phyloP scores from a whole-genome alignment of 148 eudicot genomes.

The Polygonum aviculare region DNA sequence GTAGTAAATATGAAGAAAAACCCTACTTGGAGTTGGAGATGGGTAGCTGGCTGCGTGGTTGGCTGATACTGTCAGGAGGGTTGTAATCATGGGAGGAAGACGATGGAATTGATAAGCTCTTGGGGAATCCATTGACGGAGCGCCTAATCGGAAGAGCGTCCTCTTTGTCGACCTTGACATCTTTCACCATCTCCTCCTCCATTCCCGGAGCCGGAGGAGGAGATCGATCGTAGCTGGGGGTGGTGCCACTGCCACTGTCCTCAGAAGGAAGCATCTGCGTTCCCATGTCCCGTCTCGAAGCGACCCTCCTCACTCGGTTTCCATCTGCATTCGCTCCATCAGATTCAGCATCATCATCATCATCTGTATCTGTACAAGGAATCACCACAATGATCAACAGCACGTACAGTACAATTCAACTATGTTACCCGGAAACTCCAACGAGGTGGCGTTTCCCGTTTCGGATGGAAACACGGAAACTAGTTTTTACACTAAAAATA shows the following conservation, averaged over 20 bases:
- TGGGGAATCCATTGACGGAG: not conserved
- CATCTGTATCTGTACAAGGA: too few species aligned
- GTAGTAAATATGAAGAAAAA: not conserved
- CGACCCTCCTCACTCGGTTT: slow-evolving; percentile 19
- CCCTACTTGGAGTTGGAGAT: not conserved
- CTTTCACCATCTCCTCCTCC: slow-evolving; percentile 39
- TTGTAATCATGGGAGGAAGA: not conserved
- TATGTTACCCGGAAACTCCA: too few species aligned
- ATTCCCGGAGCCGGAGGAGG: slow-evolving; percentile 26
- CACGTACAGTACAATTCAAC: too few species aligned
- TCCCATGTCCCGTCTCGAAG: slow-evolving; percentile 73
- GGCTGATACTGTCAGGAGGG: not conserved
- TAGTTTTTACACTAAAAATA: too few species aligned
- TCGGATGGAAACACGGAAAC: too few species aligned
- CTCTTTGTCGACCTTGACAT: slow-evolving; percentile 78
- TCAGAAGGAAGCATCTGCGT: slow-evolving; percentile 68
- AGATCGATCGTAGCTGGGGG: not conserved
- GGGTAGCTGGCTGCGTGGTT: not conserved
- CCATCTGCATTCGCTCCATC: slow-evolving; percentile 21
- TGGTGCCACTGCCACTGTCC: slow-evolving; percentile 15
- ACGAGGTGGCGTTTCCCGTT: too few species aligned
- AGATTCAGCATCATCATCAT: not conserved
- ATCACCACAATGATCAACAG: too few species aligned
- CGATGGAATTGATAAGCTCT: not conserved
- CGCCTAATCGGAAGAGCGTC: slow-evolving; percentile 20